Conservation (phyloP, 208 protist genomes). For the Strigomonas galati region DNA sequence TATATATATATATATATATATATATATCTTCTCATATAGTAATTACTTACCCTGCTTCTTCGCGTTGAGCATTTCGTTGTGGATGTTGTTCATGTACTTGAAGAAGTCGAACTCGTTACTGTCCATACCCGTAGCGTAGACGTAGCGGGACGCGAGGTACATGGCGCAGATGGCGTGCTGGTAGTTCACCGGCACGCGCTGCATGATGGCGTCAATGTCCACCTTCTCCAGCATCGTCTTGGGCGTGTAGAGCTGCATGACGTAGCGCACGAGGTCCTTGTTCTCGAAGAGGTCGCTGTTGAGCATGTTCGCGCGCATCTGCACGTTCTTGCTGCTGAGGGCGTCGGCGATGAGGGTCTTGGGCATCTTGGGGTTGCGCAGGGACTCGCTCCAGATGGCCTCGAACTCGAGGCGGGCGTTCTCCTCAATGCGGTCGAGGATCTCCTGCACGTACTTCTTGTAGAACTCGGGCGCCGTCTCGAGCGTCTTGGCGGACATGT, state of each 20-base stretch:
- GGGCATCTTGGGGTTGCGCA: slow-evolving; percentile 42
- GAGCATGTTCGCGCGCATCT: slow-evolving; percentile 74
- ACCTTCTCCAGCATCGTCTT: slow-evolving; percentile 78
- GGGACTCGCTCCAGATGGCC: slow-evolving; percentile 83
- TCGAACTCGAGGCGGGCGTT: slow-evolving; percentile 92
- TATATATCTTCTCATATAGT: slow-evolving; percentile 7
- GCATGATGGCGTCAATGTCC: slow-evolving; percentile 75
- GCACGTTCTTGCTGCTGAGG: slow-evolving; percentile 90
- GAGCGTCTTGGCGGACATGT: slow-evolving; percentile 82
- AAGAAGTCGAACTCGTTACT: slow-evolving; percentile 91
- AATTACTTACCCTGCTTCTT: slow-evolving; percentile 11
- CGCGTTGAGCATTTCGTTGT: slow-evolving; percentile 23
- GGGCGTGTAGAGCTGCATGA: slow-evolving; percentile 73
- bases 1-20: too few relatives aligned
- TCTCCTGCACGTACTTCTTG: slow-evolving; percentile 89
- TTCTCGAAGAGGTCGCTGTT: slow-evolving; percentile 85
- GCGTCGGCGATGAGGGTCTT: slow-evolving; percentile 80
- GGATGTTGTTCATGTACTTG: slow-evolving; percentile 78
- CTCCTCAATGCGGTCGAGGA: slow-evolving; percentile 74
- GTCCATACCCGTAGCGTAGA: slow-evolving; percentile 85
- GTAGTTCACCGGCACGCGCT: slow-evolving; percentile 91
- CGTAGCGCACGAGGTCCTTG: slow-evolving; percentile 63
- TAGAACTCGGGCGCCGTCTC: slow-evolving; percentile 86
- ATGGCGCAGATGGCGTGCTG: slow-evolving; percentile 92
- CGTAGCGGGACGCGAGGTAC: slow-evolving; percentile 91